Evolutionary conservation across 257 asterid genomes (phyloP), one percentile per base, ranked within the genome.

Genomic region (Rauvolfia tetraphylla): DNA sequence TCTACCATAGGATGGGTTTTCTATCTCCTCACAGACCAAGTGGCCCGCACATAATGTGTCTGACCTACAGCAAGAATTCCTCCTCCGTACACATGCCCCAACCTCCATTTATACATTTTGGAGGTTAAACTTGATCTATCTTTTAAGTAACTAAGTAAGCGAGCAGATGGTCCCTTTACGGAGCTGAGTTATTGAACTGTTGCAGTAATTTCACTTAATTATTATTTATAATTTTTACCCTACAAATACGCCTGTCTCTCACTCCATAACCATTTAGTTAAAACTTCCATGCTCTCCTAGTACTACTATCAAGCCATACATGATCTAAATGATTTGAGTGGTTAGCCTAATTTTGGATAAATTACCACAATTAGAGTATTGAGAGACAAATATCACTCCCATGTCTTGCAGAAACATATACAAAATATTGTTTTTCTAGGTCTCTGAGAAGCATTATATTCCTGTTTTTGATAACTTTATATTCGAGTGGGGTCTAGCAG

Each of bases 401-500:
- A n/a, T n/a, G 27, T 42, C n/a, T 42, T 10, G 49, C 11, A 4
- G 42, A 63, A 63, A 49, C 9, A 66, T 66, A 66, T 36, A 33
- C n/a, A n/a, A 22, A 27, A 46, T 22, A 33, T 25, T 1, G 4
- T 25, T 27, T 48, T 18, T 7, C 12, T 22, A 7, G 65, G 20
- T 33, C 46, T 17, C 14, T 7, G 75, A 49, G 42, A 31, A 8
- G n/a, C 22, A 38, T 39, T 22, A 13, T 39, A 18, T 23, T 22
- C 53, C 15, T 36, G 54, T 36, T 2, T 53, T 4, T n/a, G 14
- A 36, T 33, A 23, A 11, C 36, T 42, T 17, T 7, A 33, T 23
- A n/a, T 29, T 18, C 51, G 48, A n/a, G 51, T 73, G 25, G 20
- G 17, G 69, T n/a, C 69, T 49, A 71, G 29, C 68, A 72, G 56